Conservation (phyloP, 2,329 filamentous ascomycete species). For the Rhinocladiella mackenziei region DNA sequence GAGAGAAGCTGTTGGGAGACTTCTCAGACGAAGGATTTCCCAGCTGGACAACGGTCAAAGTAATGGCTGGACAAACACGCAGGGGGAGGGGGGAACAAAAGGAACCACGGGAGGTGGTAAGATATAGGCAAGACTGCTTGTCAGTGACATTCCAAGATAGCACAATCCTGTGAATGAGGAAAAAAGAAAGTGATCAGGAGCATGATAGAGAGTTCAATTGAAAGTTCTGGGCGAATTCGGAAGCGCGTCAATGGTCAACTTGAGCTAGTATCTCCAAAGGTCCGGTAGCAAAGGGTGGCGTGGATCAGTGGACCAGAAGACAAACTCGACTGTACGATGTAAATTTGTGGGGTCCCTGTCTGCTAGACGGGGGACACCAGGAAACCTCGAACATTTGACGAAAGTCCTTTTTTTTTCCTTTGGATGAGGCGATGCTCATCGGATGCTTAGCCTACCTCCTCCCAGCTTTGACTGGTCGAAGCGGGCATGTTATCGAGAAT, state of each 20-base stretch:
- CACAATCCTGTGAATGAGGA: not conserved
- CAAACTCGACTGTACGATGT: slow-evolving; percentile 9
- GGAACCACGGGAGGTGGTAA: not conserved
- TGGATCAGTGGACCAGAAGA: slow-evolving; percentile 24
- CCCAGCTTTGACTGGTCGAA: slow-evolving; percentile 6
- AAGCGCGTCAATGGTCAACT: slow-evolving; percentile 13
- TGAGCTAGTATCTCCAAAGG: slow-evolving; percentile 17
- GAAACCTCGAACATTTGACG: slow-evolving; percentile 1
- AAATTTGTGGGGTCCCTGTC: slow-evolving; percentile 9
- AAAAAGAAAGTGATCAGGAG: slow-evolving; percentile 1
- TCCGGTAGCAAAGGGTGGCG: slow-evolving; percentile 16
- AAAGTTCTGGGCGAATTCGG: slow-evolving; percentile 12
- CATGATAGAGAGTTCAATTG: not conserved
- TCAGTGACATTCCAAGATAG: not conserved
- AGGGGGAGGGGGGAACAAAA: not conserved
- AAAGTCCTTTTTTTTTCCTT: not conserved
- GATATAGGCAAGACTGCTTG: too few relatives aligned
- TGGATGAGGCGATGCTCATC: not conserved
- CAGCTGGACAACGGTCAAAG: too few relatives aligned
- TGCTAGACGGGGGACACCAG: slow-evolving; percentile 1
- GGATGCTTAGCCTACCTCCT: not conserved
- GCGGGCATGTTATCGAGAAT: slow-evolving; percentile 8
- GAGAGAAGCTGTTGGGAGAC: too few relatives aligned
- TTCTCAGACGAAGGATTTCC: too few relatives aligned
- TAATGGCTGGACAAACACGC: too few relatives aligned